Percentiles rank a stretch among this genome's conserved stretches.
Conservation (phyloP, 176 grass and related monocot species). For the Hordeum vulgare region DNA sequence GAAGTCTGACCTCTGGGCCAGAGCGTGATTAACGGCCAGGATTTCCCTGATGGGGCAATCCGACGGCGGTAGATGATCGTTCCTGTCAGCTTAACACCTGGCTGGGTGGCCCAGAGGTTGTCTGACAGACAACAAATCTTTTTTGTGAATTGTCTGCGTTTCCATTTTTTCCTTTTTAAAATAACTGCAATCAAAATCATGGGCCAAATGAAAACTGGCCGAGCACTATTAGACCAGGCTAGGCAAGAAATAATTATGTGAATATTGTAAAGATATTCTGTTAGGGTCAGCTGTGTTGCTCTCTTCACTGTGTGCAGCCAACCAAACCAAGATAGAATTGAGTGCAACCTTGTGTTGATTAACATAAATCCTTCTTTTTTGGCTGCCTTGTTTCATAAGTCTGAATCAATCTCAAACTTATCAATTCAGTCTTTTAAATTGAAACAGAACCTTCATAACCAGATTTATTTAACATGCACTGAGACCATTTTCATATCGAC, state of each 20-base stretch:
- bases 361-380: background rate
- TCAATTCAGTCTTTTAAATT: background rate
- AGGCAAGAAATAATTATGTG: background rate
- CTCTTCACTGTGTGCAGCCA: background rate
- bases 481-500: background rate
- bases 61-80: no score
- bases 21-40: no score
- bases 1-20: no score
- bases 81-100: no score
- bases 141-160: no score
- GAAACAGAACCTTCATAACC: background rate
- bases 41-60: no score
- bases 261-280: background rate
- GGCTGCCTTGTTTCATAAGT: background rate
- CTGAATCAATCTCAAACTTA: background rate
- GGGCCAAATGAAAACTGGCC: constrained; percentile 7
- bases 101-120: no score
- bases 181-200: background rate
- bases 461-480: background rate
- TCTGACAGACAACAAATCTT: no score
- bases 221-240: background rate
- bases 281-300: background rate
- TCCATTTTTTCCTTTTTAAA: constrained; percentile 11
- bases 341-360: background rate
- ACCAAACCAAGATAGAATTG: background rate